phyloP scores from a whole-genome alignment of 345 rosid species.

The Heritiera littoralis region DNA sequence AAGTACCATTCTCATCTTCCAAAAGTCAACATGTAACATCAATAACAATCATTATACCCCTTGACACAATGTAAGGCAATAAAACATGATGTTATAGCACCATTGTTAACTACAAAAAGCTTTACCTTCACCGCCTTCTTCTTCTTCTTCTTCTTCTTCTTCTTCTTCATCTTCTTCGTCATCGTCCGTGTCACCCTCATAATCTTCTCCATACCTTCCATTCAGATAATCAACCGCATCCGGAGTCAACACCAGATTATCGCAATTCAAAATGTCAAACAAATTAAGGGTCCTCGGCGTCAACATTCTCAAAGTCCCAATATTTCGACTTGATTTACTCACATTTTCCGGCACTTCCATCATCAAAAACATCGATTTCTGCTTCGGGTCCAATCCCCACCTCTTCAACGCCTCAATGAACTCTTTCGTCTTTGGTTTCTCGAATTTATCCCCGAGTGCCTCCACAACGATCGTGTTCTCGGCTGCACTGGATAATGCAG shows the following conservation, averaged over 20 bases:
- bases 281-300: constrained; percentile 89
- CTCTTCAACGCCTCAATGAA: constrained; percentile 77
- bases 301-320: constrained; percentile 80
- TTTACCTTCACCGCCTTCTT: constrained; percentile 18
- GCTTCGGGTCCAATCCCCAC: constrained; percentile 91
- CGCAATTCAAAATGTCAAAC: constrained; percentile 83
- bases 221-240: constrained; percentile 69
- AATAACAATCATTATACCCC: background rate
- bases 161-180: constrained; percentile 43
- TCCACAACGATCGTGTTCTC: constrained; percentile 73
- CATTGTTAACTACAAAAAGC: background rate
- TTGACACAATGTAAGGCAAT: background rate
- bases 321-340: constrained; percentile 69
- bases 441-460: constrained; percentile 75
- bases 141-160: constrained; percentile 27
- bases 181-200: constrained; percentile 35
- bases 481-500: constrained; percentile 72
- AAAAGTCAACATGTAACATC: background rate
- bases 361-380: constrained; percentile 82
- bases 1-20: background rate
- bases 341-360: constrained; percentile 67
- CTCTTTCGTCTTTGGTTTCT: constrained; percentile 78
- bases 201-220: constrained; percentile 65
- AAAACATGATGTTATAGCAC: background rate
- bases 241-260: constrained; percentile 80